phyloP scores from a whole-genome alignment of 495 filamentous ascomycete species.

The Cudoniella acicularis region DNA sequence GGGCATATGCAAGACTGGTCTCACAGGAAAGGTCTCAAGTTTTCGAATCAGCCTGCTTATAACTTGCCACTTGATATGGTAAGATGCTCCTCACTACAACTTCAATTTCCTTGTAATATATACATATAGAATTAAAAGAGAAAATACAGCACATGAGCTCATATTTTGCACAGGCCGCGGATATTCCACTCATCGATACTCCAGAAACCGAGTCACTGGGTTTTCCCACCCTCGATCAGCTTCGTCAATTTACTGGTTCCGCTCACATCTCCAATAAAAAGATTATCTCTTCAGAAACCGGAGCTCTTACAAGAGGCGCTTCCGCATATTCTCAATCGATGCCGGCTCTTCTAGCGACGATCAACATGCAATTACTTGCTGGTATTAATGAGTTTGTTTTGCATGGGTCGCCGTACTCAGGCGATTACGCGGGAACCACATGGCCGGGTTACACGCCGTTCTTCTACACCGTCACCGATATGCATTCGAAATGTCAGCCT shows the following conservation, averaged over 20 bases:
- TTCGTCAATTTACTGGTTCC: constrained; percentile 43
- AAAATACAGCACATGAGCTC: neutral
- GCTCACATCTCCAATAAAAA: constrained; percentile 36
- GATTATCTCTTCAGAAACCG: constrained; percentile 41
- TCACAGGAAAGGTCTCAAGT: constrained; percentile 29
- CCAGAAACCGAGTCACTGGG: constrained; percentile 46
- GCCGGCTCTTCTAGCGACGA: constrained; percentile 25
- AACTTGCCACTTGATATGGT: constrained; percentile 46
- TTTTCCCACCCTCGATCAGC: constrained; percentile 40
- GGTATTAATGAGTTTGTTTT: constrained; percentile 44
- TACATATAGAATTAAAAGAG: constrained; percentile 9
- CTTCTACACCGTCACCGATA: constrained; percentile 38
- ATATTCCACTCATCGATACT: constrained; percentile 37
- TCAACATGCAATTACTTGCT: constrained; percentile 35
- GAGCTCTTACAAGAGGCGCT: constrained; percentile 19
- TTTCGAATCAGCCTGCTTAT: constrained; percentile 45
- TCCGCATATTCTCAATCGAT: constrained; percentile 31
- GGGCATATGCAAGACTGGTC: constrained; percentile 32
- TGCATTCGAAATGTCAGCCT: constrained; percentile 40
- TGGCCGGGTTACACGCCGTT: constrained; percentile 49
- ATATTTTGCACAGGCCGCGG: neutral
- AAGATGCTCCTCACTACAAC: neutral
- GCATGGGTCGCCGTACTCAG: constrained; percentile 42
- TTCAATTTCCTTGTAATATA: neutral
- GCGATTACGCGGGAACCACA: constrained; percentile 31